phyloP scores from a whole-genome alignment of 1,284 basidiomycete genomes.

The Heterobasidion parviporum region DNA sequence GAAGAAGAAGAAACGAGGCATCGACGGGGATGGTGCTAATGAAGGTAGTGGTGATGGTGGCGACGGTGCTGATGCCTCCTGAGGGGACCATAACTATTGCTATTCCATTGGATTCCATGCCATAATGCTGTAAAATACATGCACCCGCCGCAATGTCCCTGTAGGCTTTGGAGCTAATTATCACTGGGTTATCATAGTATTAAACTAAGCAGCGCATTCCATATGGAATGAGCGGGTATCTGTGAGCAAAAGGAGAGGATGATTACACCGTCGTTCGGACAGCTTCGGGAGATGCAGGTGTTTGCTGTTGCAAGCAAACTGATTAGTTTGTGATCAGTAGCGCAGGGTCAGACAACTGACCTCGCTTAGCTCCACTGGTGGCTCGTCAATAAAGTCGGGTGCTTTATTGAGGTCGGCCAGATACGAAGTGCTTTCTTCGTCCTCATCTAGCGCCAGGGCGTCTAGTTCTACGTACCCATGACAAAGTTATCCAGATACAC shows the following conservation, averaged over 20 bases:
- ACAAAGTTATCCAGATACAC: constrained; percentile 5
- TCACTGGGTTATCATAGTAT: too few relatives aligned
- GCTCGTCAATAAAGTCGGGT: constrained; percentile 86
- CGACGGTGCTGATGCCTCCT: background rate
- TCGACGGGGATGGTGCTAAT: background rate
- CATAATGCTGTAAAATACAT: too few relatives aligned
- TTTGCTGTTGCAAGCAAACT: constrained; percentile 1
- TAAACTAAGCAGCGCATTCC: too few relatives aligned
- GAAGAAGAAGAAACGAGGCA: constrained; percentile 31
- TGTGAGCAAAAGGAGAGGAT: background rate
- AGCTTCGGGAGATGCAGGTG: constrained; percentile 35
- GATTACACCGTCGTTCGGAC: constrained; percentile 38
- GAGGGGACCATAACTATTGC: background rate
- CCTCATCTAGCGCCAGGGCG: constrained; percentile 79
- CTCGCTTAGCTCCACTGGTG: constrained; percentile 62
- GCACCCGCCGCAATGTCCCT: too few relatives aligned
- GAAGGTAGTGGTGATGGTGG: background rate
- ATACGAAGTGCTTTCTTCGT: constrained; percentile 84
- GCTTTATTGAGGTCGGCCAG: constrained; percentile 76
- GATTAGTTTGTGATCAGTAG: constrained; percentile 1
- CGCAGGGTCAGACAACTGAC: constrained; percentile 24
- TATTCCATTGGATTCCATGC: too few relatives aligned
- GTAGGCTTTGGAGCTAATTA: too few relatives aligned
- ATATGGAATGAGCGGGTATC: too few relatives aligned
- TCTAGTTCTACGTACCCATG: constrained; percentile 65